Base-by-base conservation (phyloP, 441 rosid species). In the Populus hybrid region DNA sequence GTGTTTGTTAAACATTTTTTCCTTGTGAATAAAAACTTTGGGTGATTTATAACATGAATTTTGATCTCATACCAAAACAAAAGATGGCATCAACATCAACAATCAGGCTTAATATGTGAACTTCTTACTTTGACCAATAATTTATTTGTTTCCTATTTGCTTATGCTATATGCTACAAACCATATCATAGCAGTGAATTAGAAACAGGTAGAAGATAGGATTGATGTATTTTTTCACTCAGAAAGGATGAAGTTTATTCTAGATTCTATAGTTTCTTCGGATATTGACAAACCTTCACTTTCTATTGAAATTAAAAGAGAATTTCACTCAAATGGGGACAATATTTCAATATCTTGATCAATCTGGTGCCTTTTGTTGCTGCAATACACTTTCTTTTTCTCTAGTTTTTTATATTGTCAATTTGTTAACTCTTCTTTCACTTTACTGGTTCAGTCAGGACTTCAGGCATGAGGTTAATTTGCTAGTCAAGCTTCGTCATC, bases 401-500 rank as follows among this genome's bases (percentile, higher is more conserved):
- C 65, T 34, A 3, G 5, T 53, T 28, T 8, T 50, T 40, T 57
- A 1, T 84, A 6, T 30, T 70, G 16, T 69, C 46, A 59, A 69
- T 70, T 72, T 65, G 36, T 64, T 81, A 30, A 40, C 61, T 63
- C 69, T 30, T 70, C 69, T 80, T 71, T 69, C 73, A 18, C 75
- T 85, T 79, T 66, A 80, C 14, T 76, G 81, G 75, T 85, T 70
- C 94, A 94, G 99, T 79, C 98, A 94, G 88, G 99, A 96, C 88
- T 96, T 96, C 88, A 91, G 98, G 87, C 99, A 94, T 86, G 99
- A 96, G 88, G 97, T 92, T 82, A 89, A 91, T 86, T 87, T 96
- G 87, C 91, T 96, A 72, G 99, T 96, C 81, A 94, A 96, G 92
- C 99, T 96, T 86, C 96, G 98, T 61, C 98, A 96, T 84, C 98